A percentile compares a stretch with the other conserved stretches of the same genome.
phyloP scores from a whole-genome alignment of 176 grass and related monocot species.

The Dactylis glomerata region DNA sequence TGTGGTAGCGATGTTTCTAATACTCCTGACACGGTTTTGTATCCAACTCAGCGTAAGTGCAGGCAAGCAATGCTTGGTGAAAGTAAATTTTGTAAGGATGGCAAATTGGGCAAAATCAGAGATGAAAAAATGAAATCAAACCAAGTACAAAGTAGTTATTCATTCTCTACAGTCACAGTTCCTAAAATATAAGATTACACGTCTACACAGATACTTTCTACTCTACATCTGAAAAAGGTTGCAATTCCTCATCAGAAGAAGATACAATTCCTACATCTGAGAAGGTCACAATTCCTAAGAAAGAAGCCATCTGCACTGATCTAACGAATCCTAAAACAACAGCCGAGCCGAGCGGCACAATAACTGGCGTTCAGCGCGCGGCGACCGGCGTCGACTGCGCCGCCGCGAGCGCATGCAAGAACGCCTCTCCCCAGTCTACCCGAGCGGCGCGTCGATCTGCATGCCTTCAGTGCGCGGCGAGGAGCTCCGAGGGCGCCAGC shows the following conservation, averaged over 20 bases:
- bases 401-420: background rate
- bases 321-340: background rate
- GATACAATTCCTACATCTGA: background rate
- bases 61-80: background rate
- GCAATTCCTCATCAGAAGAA: background rate
- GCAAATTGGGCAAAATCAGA: background rate
- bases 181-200: background rate
- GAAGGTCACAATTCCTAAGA: background rate
- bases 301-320: constrained; percentile 30
- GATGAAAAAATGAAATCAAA: background rate
- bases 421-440: background rate
- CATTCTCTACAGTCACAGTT: background rate
- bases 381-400: constrained; percentile 34
- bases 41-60: background rate
- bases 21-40: too few species aligned
- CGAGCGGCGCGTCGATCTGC: background rate
- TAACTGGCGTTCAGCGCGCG: constrained; percentile 21
- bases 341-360: background rate
- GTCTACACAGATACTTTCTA: background rate
- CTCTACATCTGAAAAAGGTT: background rate
- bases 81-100: background rate
- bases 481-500: constrained; percentile 15
- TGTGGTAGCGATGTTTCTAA: background rate
- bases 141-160: background rate
- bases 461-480: constrained; percentile 47